Conservation (phyloP, 2,329 filamentous ascomycete genomes). For the Coniochaeta prunicola region DNA sequence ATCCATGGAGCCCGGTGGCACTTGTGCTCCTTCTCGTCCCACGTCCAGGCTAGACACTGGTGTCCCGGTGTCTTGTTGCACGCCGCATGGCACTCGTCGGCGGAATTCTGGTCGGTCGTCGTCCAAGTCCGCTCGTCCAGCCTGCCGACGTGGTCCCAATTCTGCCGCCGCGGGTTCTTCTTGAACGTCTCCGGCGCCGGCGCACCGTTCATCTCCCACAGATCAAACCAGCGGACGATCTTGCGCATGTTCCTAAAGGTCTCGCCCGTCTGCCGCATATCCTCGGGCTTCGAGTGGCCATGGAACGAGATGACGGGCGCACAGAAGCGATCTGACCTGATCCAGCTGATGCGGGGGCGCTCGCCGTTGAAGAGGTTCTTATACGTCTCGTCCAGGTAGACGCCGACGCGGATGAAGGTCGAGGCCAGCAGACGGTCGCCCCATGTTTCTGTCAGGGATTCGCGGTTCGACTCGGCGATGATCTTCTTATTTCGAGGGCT, state of each 20-base stretch:
- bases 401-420: conserved; percentile 41
- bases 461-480: conserved; percentile 34
- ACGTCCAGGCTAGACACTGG: conserved; percentile 45
- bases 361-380: conserved; percentile 48
- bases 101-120: conserved; percentile 26
- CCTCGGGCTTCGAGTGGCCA: conserved; percentile 33
- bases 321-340: conserved; percentile 41
- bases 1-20: conserved; percentile 44
- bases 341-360: conserved; percentile 36
- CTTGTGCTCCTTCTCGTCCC: conserved; percentile 27
- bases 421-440: conserved; percentile 46
- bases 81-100: conserved; percentile 33
- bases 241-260: conserved; percentile 26
- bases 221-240: conserved; percentile 39
- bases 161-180: conserved; percentile 25
- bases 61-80: conserved; percentile 28
- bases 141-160: conserved; percentile 42
- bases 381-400: conserved; percentile 47
- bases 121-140: conserved; percentile 32
- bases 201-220: conserved; percentile 39
- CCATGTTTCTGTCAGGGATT: conserved; percentile 43
- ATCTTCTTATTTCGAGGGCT: conserved; percentile 27
- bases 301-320: conserved; percentile 45
- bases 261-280: conserved; percentile 35
- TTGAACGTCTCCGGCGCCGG: conserved; percentile 29